A percentile compares a stretch with the other conserved stretches of the same genome.
These are phyloP conservation scores for Ophiostoma piceae DNA, from an alignment of 2,329 filamentous ascomycete genomes.

Conservation along the genomic window DNA sequence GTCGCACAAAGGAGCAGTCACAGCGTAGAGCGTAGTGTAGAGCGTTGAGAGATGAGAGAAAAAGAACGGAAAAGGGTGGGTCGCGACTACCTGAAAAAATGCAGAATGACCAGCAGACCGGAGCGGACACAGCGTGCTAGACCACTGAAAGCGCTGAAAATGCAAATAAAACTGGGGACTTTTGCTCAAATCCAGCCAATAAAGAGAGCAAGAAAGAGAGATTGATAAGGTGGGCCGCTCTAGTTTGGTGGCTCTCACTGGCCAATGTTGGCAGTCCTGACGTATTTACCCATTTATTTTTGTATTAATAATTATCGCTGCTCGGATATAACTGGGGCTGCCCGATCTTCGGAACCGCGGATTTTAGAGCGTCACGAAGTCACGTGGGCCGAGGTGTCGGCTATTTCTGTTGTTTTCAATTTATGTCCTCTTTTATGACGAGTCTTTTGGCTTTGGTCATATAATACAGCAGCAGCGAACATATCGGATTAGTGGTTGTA, in stretches of 20 bases:
- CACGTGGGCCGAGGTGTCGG: constrained; percentile 6
- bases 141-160: constrained; percentile 6
- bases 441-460: neutral
- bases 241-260: too few relatives aligned
- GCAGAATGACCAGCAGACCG: constrained; percentile 7
- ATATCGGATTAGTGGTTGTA: too few relatives aligned
- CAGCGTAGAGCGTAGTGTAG: neutral
- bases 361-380: constrained; percentile 13
- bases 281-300: constrained; percentile 8
- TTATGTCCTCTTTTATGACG: neutral
- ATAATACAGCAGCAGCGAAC: too few relatives aligned
- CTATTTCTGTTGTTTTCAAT: neutral
- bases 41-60: neutral
- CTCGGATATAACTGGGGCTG: constrained; percentile 22
- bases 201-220: constrained; percentile 17
- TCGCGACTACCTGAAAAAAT: constrained; percentile 11
- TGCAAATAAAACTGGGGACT: neutral
- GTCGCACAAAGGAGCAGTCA: neutral
- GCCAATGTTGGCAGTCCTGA: neutral
- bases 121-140: neutral
- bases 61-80: constrained; percentile 2
- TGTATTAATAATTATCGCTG: neutral
- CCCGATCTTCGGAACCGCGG: constrained; percentile 26
- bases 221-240: constrained; percentile 14
- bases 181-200: neutral